Evolutionary conservation across 2,329 filamentous ascomycete species (phyloP).

Genomic region (Botryotinia calthae): DNA sequence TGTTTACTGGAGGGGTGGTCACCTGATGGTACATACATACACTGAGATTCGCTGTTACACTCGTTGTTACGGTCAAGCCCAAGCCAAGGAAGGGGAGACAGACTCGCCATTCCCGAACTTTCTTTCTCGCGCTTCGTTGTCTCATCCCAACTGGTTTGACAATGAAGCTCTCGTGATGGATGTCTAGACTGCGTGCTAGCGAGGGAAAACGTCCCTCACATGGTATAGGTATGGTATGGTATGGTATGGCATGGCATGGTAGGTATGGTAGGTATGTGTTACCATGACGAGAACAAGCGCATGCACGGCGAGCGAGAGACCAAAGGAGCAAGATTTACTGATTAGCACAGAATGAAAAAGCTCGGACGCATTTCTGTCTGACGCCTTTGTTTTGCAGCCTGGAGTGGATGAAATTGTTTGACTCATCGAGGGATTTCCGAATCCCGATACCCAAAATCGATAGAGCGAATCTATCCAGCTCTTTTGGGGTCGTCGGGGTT

Average conservation of each 20-base stretch:
- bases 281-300: constrained; percentile 3
- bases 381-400: constrained; percentile 8
- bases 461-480: not conserved
- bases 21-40: not conserved
- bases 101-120: not conserved
- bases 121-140: not conserved
- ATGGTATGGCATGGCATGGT: too few relatives aligned
- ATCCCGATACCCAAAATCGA: not conserved
- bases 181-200: not conserved
- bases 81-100: not conserved
- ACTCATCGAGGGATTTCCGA: constrained; percentile 10
- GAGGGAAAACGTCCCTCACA: not conserved
- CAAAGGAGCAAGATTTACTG: not conserved
- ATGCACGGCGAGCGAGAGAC: not conserved
- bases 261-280: not conserved
- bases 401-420: constrained; percentile 1
- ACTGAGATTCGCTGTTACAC: not conserved
- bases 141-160: not conserved
- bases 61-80: constrained; percentile 11
- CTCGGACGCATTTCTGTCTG: not conserved
- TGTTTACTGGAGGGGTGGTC: not conserved
- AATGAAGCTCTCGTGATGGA: constrained; percentile 14
- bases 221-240: not conserved
- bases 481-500: not conserved
- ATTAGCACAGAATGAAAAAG: not conserved